Conservation (phyloP, 1,139 yeast genomes). For the Diutina scorzettiae region DNA sequence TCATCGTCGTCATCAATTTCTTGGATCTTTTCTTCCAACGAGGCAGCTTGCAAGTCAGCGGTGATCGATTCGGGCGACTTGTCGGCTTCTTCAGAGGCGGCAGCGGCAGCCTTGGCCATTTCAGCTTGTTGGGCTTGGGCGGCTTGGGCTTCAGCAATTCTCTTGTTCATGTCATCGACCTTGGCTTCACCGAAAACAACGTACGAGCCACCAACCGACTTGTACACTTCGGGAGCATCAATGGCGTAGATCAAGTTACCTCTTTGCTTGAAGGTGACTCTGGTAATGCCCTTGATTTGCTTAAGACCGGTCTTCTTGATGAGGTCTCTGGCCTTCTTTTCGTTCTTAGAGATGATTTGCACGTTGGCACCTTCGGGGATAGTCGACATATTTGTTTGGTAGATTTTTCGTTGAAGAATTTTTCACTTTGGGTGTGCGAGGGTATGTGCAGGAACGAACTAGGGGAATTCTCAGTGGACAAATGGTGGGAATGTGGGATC, state of each 20-base stretch:
- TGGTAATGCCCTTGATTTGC: conserved; percentile 83
- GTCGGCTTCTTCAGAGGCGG: conserved; percentile 23
- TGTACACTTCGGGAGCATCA: conserved; percentile 92
- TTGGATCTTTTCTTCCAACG: conserved; percentile 30
- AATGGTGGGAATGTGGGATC: no score
- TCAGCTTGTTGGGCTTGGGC: conserved; percentile 36
- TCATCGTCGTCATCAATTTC: conserved; percentile 51
- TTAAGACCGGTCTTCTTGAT: conserved; percentile 85
- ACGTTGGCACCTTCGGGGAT: conserved; percentile 88
- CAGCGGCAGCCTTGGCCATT: conserved; percentile 50
- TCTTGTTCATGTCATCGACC: conserved; percentile 81
- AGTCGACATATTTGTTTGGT: conserved; percentile 8
- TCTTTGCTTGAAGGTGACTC: conserved; percentile 94
- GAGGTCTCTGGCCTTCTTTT: conserved; percentile 90
- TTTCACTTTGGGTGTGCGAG: no score
- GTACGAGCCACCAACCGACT: conserved; percentile 87
- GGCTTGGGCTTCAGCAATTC: conserved; percentile 54
- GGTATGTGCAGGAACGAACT: no score
- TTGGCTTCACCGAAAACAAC: conserved; percentile 97
- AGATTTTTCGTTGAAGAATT: not conserved
- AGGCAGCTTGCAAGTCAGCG: conserved; percentile 81
- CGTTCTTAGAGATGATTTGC: conserved; percentile 76
- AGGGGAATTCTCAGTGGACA: no score
- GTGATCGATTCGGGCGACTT: conserved; percentile 71
- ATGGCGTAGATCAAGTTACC: conserved; percentile 89